Percentiles rank a stretch among this genome's conserved stretches.
phyloP scores from a whole-genome alignment of 1,139 yeast species.

The Trichomonascaceae sp. region DNA sequence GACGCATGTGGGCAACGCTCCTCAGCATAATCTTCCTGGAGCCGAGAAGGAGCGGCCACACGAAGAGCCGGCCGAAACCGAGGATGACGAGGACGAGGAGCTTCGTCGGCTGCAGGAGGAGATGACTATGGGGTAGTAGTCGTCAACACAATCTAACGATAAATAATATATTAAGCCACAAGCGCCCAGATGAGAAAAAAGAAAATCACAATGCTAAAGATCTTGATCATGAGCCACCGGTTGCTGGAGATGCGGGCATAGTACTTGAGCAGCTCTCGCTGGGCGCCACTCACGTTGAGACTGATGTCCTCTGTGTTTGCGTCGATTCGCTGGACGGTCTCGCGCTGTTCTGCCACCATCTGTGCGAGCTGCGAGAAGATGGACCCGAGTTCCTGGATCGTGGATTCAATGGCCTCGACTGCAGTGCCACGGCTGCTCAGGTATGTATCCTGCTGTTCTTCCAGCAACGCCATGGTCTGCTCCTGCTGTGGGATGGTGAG shows the following conservation, averaged over 20 bases:
- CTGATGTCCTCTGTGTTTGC: conserved; percentile 90
- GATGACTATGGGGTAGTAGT: too few relatives aligned
- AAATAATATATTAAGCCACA: conserved; percentile 12
- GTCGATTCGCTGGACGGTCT: conserved; percentile 88
- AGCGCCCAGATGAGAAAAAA: conserved; percentile 22
- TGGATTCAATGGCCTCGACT: conserved; percentile 88
- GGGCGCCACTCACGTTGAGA: conserved; percentile 84
- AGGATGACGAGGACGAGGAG: conserved; percentile 86
- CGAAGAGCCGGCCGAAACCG: conserved; percentile 34
- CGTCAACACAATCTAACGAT: too few relatives aligned
- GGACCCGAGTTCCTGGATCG: conserved; percentile 93
- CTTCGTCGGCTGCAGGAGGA: conserved; percentile 82
- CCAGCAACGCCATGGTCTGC: conserved; percentile 47
- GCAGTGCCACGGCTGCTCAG: conserved; percentile 78
- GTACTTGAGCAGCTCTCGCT: conserved; percentile 80
- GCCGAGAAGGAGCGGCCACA: conserved; percentile 22
- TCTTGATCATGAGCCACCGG: conserved; percentile 82
- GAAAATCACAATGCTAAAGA: conserved; percentile 68
- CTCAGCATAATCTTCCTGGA: conserved; percentile 24
- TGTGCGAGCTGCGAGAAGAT: conserved; percentile 90
- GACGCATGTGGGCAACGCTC: conserved; percentile 34
- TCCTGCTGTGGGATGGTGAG: conserved; percentile 63
- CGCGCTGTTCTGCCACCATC: conserved; percentile 97
- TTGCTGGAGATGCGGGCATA: conserved; percentile 80
- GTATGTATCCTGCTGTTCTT: conserved; percentile 60